phyloP scores from a whole-genome alignment of 306 rosid genomes.

The Oemleria cerasiformis region DNA sequence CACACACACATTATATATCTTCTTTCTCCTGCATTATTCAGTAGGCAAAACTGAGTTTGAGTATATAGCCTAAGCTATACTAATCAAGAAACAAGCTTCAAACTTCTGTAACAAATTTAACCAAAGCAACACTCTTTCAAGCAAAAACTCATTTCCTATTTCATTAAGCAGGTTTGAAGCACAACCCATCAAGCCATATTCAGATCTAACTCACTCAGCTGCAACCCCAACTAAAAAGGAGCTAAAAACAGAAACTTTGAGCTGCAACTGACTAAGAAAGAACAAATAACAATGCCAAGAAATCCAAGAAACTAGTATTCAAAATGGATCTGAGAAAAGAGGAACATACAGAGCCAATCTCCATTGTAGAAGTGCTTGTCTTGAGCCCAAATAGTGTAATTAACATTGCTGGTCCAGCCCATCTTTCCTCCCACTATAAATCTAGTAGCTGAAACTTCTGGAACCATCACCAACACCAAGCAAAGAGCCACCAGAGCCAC shows the following conservation, averaged over 20 bases:
- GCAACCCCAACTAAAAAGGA: conserved; percentile 3
- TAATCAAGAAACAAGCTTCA: background rate
- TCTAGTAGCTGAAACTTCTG: conserved; percentile 58
- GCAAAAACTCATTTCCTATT: background rate
- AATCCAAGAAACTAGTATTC: background rate
- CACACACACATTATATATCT: background rate
- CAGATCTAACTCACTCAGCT: conserved; percentile 42
- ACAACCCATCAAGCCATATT: conserved; percentile 17
- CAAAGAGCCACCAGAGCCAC: conserved; percentile 32
- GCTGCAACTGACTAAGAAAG: background rate
- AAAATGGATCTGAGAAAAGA: conserved; percentile 23
- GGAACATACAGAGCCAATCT: conserved; percentile 84
- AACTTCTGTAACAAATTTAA: background rate
- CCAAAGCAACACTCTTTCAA: background rate
- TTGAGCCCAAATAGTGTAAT: conserved; percentile 75
- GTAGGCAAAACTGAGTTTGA: background rate
- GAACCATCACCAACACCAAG: conserved; percentile 35
- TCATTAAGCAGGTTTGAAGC: background rate
- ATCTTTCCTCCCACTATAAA: conserved; percentile 53
- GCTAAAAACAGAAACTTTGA: background rate
- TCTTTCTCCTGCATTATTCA: background rate
- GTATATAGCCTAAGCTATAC: background rate
- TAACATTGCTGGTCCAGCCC: conserved; percentile 73
- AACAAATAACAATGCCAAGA: background rate
- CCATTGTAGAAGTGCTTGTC: conserved; percentile 77